Evolutionary conservation across 2,329 filamentous ascomycete genomes (phyloP), one percentile per base, ranked within the genome.

Genomic region (Cryphonectria radicalis): DNA sequence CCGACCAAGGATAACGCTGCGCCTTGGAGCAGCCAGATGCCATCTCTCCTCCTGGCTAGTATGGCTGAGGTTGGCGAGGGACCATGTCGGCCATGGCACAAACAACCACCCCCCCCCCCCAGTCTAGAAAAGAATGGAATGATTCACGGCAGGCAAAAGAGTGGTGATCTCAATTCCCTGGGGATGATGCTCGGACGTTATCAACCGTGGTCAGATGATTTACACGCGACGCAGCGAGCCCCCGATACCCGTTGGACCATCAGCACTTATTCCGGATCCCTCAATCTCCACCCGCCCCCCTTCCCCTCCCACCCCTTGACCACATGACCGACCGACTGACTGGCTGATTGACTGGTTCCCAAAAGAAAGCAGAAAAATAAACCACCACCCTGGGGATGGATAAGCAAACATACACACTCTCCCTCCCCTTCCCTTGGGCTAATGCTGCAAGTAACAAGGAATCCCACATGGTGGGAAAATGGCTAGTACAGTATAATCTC

Each of bases 201-300:
- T 62, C 59, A 10, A 37, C 59, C 59, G 59, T 22, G 59, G 59
- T 62, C 59, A 62, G 59, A 62, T 62, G 59, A 62, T n/a, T n/a
- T 40, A 40, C 59, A n/a, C 17, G 59, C 59, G 59, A 62, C 59
- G 59, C 59, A 40, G 59, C 32, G 17, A 62, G 22, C 17, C 17
- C 11, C 32, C 59, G 59, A 62, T 62, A 62, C 59, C 59, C 59
- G 59, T 40, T 32, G 6, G 22, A 22, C 59, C 28, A 62, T 19
- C 32, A 62, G 59, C 59, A 40, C 32, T 40, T 50, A 50, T 22
- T 62, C 59, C 35, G 59, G 59, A 22, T 40, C 59, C 59, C 35
- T 22, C 25, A 28, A 59, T 59, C 55, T 59, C 55, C 55, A 59
- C 55, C 55, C 53, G 50, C 25, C 22, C n/a, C 19, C 17, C 3